A percentile compares a stretch with the other conserved stretches of the same genome.
phyloP scores from a whole-genome alignment of 2,329 filamentous ascomycete species.

The Ophiostoma ips region DNA sequence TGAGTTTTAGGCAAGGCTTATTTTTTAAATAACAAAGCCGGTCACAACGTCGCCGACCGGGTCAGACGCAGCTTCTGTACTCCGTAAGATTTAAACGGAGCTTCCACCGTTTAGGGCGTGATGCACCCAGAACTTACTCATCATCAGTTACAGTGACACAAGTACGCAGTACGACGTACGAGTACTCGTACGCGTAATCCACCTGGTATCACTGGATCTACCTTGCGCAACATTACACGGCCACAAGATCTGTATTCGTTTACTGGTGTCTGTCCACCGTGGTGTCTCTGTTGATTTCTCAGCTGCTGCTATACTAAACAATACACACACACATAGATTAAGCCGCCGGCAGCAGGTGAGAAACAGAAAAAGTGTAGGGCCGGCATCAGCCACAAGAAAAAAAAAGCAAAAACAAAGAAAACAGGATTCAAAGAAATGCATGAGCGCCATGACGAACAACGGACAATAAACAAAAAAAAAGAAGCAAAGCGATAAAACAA shows the following conservation, averaged over 20 bases:
- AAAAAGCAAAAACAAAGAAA: constrained; percentile 9
- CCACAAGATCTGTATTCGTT: background rate
- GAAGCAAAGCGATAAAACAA: constrained; percentile 8
- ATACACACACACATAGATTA: constrained; percentile 9
- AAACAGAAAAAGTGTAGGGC: constrained; percentile 4
- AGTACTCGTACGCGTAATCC: too few species aligned
- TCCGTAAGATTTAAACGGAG: too few species aligned
- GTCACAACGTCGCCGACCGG: too few species aligned
- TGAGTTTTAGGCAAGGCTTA: too few species aligned
- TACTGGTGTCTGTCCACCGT: background rate
- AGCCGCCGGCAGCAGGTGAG: constrained; percentile 12
- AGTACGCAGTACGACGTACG: too few species aligned
- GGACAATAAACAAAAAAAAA: constrained; percentile 20
- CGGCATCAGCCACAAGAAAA: background rate
- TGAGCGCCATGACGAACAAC: constrained; percentile 11
- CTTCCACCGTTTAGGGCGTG: too few species aligned
- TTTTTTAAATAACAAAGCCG: too few species aligned
- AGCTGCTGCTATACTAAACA: constrained; percentile 10
- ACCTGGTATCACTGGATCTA: background rate
- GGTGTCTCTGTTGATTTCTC: constrained; percentile 6
- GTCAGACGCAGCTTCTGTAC: too few species aligned
- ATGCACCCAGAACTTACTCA: too few species aligned
- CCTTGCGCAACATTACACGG: too few species aligned
- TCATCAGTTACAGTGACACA: too few species aligned
- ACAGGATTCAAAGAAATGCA: background rate